Base-by-base conservation (phyloP, 768 basidiomycete genomes). In the Solioccasus polychromus region DNA sequence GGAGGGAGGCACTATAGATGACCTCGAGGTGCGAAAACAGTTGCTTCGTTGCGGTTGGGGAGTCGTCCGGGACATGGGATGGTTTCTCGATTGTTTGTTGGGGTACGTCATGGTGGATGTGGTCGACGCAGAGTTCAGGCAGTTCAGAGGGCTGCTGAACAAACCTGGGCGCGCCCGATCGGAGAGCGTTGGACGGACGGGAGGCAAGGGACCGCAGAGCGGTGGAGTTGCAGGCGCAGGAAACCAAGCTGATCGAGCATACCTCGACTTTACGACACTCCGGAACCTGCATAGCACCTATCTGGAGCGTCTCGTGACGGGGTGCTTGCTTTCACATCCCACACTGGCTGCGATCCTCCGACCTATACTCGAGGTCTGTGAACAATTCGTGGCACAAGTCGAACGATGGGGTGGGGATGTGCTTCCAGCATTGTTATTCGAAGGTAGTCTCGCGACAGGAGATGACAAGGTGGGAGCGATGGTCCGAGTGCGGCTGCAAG, bases 361-460 rank as follows among this genome's bases (percentile, higher is more conserved):
- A 15, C 75, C 80, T 25, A 82, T 94, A 45, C 71, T 95, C 39
- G 88, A 91, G 53, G 73, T 86, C 8, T 94, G 91, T 61, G 91
- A 90, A 59, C 76, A 82, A 8, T 90, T 95, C 59, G 85, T 85
- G n/a, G 90, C 81, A 7, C 82, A 91, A 51, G 79, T 94, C 0
- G 92, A 94, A 64, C 71, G 92, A 42, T 96, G 92, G 92, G 91
- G 90, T 11, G 92, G 92, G 0, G 90, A 94, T 59, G 80, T 94
- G 8, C 69, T 94, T 3, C 92, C 92, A 11, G 88, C 85, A 0
- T 71, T 94, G 36, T 64, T 94, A 31, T 84, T 82, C 51, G 92
- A 92, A 60, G 89, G 88, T 12, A 89, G 85, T 59, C 57, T 91
- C 39, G 73, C 72, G 23, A 60, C 57, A 0, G 75, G 78, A 6